phyloP scores from a whole-genome alignment of 768 basidiomycete genomes.

The Fomitopsis pulvina region DNA sequence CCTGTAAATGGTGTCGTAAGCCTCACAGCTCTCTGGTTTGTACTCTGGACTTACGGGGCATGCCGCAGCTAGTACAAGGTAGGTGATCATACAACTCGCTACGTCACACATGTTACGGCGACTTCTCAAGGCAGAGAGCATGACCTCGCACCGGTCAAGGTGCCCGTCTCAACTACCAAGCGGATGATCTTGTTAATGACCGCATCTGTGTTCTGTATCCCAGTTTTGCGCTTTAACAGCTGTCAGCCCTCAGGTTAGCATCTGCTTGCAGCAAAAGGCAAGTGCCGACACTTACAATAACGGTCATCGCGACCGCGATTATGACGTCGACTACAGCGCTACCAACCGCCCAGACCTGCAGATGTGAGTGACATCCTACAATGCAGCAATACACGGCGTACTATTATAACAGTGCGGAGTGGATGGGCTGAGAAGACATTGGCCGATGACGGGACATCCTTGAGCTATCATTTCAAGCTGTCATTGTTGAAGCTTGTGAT shows the following conservation, averaged over 20 bases:
- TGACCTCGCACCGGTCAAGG: neutral
- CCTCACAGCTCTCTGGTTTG: no score
- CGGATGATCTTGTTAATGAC: slow-evolving; percentile 5
- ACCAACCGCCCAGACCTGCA: slow-evolving; percentile 3
- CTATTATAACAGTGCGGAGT: no score
- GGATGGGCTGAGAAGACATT: neutral
- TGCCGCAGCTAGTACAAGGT: no score
- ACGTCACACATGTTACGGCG: no score
- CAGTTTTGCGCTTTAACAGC: slow-evolving; percentile 6
- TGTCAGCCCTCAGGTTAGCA: no score
- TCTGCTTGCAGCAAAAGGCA: no score
- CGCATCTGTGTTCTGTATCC: slow-evolving; percentile 1
- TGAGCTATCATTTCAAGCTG: no score
- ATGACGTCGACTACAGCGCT: slow-evolving; percentile 5
- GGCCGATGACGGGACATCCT: neutral
- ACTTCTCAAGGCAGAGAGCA: no score
- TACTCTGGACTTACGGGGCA: no score
- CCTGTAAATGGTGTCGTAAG: no score
- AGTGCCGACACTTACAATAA: slow-evolving; percentile 3
- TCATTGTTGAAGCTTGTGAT: neutral
- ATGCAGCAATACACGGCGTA: neutral
- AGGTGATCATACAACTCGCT: no score
- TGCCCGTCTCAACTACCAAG: slow-evolving; percentile 7
- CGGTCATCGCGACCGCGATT: slow-evolving; percentile 7
- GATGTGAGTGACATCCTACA: neutral